Base-by-base conservation (phyloP, 441 rosid species). In the Bruguiera hainesii region DNA sequence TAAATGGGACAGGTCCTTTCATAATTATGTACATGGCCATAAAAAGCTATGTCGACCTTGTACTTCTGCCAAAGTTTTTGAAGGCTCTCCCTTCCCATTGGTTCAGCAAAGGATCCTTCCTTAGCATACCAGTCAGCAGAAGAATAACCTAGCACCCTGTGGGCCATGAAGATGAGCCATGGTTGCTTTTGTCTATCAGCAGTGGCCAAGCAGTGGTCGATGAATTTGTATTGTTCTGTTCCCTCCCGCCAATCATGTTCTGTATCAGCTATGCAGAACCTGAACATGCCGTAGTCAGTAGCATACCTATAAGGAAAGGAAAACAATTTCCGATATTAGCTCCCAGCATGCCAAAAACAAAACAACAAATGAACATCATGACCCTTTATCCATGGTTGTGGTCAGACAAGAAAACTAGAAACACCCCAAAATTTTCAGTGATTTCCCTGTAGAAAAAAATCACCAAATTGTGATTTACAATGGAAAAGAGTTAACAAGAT, bases 211-310 rank as follows among this genome's bases (percentile, higher is more conserved):
- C 96, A 89, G 6, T 76, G 85, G 71, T 91, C 93, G 3, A 91
- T 86, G 79, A 89, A 91, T 63, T 83, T 62, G 75, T 86, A 86
- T 30, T 91, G 96, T 65, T 91, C 96, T 1, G 94, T 81, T 62
- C 94, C 98, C 76, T 88, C 90, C 73, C 94, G 85, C 96, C 98
- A 89, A 69, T 89, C 94, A 55, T 85, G 92, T 75, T 91, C 98
- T 7, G 95, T 86, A 71, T 91, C 94, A 50, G 89, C 93, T 62
- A 91, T 72, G 66, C 98, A 91, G 80, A 91, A 91, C 25, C 85
- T 77, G 67, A 91, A 91, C 96, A 91, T 91, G 59, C 98, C 98
- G 35, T 87, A 91, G 76, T 89, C 92, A 11, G 89, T 86, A 1
- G 86, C 76, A 66, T 91, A 91, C 93, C 93, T 87, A 72, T 69